phyloP scores from a whole-genome alignment of 176 grass and related monocot species.

The Puccinellia tenuiflora region DNA sequence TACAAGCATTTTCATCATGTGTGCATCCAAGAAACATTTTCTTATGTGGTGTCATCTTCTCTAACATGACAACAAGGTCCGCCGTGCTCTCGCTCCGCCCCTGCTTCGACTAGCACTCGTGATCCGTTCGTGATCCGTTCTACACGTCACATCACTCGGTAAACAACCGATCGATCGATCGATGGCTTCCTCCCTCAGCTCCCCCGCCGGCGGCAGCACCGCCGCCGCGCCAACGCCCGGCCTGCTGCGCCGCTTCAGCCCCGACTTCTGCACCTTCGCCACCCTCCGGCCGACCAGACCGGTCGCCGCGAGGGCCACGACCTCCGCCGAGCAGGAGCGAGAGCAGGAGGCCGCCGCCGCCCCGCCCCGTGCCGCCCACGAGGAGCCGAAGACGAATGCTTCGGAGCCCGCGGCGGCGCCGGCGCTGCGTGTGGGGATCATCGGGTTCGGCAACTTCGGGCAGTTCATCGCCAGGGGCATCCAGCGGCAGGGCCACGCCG shows the following conservation, averaged over 20 bases:
- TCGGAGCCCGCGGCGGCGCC: not conserved
- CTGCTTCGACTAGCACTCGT: too few relatives aligned
- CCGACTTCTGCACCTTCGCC: slow-evolving; percentile 34
- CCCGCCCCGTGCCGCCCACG: not conserved
- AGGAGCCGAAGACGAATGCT: not conserved
- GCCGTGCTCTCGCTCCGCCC: too few relatives aligned
- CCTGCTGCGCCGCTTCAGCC: not conserved
- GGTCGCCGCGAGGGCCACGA: not conserved
- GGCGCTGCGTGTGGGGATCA: slow-evolving; percentile 38
- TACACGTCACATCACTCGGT: not conserved
- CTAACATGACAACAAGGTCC: too few relatives aligned
- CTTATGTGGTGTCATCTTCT: too few relatives aligned
- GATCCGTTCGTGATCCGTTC: too few relatives aligned
- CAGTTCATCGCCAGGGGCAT: slow-evolving; percentile 63
- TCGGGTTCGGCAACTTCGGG: slow-evolving; percentile 64
- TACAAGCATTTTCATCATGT: too few relatives aligned
- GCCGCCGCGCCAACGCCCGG: not conserved
- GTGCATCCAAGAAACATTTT: too few relatives aligned
- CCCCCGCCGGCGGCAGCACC: not conserved
- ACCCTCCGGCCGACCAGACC: slow-evolving; percentile 2
- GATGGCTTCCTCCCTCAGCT: slow-evolving; percentile 17
- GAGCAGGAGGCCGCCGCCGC: not conserved
- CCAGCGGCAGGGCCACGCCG: slow-evolving; percentile 46
- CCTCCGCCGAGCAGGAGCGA: slow-evolving; percentile 7
- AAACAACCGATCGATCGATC: not conserved